Conservation (phyloP, 2,329 filamentous ascomycete genomes). For the Trichoderma sp. region DNA sequence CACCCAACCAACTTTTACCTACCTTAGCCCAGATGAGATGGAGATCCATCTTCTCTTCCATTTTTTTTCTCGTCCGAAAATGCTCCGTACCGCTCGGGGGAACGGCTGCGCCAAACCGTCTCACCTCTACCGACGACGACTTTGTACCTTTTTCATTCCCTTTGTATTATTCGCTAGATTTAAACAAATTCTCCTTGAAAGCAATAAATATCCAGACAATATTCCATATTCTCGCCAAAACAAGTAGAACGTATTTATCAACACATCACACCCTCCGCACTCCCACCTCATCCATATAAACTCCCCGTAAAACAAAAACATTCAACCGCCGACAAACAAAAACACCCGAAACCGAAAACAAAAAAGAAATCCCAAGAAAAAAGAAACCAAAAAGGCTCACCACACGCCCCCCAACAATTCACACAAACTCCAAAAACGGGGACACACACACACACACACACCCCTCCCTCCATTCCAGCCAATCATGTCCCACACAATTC, state of each 20-base stretch:
- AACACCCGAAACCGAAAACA: not conserved
- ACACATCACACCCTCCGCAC: fast-evolving
- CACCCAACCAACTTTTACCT: conserved; percentile 23
- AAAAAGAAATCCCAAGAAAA: not conserved
- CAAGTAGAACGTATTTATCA: not conserved
- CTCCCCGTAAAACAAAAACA: not conserved
- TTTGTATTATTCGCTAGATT: fast-evolving
- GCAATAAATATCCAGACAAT: not conserved
- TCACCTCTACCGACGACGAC: not conserved
- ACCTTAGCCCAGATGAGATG: not conserved
- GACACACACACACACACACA: not conserved
- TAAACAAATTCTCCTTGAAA: not conserved
- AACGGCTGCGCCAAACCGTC: not conserved
- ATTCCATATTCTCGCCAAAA: not conserved
- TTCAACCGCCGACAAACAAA: not conserved
- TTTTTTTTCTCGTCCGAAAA: not conserved
- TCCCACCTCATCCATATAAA: not conserved
- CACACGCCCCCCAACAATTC: conserved; percentile 4
- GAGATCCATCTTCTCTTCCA: not conserved
- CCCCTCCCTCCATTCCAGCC: not conserved
- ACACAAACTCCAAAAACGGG: not conserved
- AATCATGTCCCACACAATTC: not conserved
- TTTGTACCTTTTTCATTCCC: not conserved
- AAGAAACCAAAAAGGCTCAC: not conserved
- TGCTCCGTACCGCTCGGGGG: conserved; percentile 5